phyloP scores from a whole-genome alignment of 1,139 yeast species.

The Meyerozyma guilliermondii region DNA sequence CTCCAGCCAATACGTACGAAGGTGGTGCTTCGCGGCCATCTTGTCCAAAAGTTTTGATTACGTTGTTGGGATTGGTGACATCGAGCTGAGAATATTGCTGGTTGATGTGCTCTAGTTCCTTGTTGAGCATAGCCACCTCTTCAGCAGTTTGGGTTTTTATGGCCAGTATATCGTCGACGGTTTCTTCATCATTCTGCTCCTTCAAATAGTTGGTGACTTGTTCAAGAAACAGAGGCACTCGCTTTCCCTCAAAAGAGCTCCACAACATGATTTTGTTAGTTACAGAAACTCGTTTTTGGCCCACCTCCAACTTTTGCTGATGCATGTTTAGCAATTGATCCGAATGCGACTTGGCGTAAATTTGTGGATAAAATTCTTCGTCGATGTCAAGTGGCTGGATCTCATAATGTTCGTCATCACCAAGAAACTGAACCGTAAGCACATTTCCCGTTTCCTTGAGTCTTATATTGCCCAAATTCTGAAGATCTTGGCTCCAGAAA shows the following conservation, averaged over 20 bases:
- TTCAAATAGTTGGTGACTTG: constrained; percentile 16
- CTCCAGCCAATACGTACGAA: constrained; percentile 22
- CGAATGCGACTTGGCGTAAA: constrained; percentile 21
- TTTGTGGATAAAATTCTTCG: constrained; percentile 28
- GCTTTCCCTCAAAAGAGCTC: constrained; percentile 35
- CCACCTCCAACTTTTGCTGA: constrained; percentile 11
- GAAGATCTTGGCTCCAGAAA: constrained; percentile 33
- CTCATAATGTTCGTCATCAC: constrained; percentile 17
- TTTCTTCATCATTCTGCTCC: constrained; percentile 11
- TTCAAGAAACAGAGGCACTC: constrained; percentile 21
- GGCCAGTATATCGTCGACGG: constrained; percentile 20
- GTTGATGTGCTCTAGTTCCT: constrained; percentile 15
- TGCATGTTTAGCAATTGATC: constrained; percentile 17
- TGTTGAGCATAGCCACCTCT: constrained; percentile 14
- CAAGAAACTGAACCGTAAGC: constrained; percentile 28
- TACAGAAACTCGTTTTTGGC: constrained; percentile 14
- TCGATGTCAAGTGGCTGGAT: constrained; percentile 19
- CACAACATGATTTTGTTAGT: constrained; percentile 22
- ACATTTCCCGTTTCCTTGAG: constrained; percentile 26
- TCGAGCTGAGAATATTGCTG: constrained; percentile 17
- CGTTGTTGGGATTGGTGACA: constrained; percentile 17
- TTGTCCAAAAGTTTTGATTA: constrained; percentile 11
- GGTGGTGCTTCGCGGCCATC: constrained; percentile 11
- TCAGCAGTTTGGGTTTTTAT: constrained; percentile 15
- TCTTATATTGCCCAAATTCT: constrained; percentile 24